A percentile compares a stretch with the other conserved stretches of the same genome.
Evolutionary conservation across 495 filamentous ascomycete species (phyloP).

Genomic region (Bathelium albidoporum): DNA sequence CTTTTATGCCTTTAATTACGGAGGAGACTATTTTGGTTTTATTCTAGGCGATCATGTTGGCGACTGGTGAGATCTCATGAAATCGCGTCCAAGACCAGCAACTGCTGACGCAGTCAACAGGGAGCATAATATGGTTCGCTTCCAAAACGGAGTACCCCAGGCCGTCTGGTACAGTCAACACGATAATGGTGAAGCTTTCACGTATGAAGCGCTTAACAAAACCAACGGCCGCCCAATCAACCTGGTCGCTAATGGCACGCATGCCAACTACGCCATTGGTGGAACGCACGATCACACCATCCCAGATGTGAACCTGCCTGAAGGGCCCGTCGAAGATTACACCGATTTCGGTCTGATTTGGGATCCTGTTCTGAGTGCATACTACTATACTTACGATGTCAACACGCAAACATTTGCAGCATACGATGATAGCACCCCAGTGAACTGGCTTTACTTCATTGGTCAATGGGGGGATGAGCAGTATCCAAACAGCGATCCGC

Average conservation of each 20-base stretch:
- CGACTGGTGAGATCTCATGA: conserved; percentile 37
- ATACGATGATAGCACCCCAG: conserved; percentile 20
- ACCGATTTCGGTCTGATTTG: conserved; percentile 40
- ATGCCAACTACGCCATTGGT: conserved; percentile 23
- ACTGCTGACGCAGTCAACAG: conserved; percentile 14
- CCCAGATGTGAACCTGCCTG: conserved; percentile 45
- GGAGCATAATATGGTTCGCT: conserved; percentile 62
- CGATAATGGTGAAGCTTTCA: conserved; percentile 51
- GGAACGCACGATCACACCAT: conserved; percentile 49
- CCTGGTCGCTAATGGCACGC: conserved; percentile 21
- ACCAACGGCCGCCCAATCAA: conserved; percentile 3
- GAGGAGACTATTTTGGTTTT: conserved; percentile 22
- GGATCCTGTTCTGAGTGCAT: conserved; percentile 21
- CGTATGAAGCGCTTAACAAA: conserved; percentile 46
- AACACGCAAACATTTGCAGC: conserved; percentile 11
- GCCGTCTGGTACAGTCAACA: conserved; percentile 58
- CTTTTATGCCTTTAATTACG: conserved; percentile 53
- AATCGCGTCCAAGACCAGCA: conserved; percentile 4
- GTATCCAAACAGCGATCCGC: conserved; percentile 20
- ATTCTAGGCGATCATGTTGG: conserved; percentile 51
- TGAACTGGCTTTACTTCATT: conserved; percentile 19
- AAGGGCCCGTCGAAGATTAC: conserved; percentile 52
- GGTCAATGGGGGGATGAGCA: conserved; percentile 24
- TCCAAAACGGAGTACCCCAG: conserved; percentile 45
- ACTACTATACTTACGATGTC: conserved; percentile 19